Percentiles rank a stretch among this genome's conserved stretches.
These are phyloP conservation scores for Cladophialophora yegresii DNA, from an alignment of 2,329 filamentous ascomycete genomes.

Conservation along the genomic window DNA sequence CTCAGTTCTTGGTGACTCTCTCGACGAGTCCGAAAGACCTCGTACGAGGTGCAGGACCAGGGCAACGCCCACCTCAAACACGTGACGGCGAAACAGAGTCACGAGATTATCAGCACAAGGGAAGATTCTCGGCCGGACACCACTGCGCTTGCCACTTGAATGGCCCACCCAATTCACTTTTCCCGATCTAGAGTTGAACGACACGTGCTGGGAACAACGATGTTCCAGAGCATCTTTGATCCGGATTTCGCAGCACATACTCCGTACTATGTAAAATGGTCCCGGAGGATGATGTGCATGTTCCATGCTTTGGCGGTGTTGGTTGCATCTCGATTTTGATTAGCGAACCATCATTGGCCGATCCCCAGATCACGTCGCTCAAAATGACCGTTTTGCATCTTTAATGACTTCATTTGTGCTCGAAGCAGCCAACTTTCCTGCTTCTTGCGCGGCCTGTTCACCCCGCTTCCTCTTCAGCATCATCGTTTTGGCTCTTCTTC, in stretches of 20 bases:
- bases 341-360: constrained; percentile 12
- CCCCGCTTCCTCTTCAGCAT: not conserved
- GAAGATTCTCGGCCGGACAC: not conserved
- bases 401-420: constrained; percentile 18
- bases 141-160: not conserved
- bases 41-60: not conserved
- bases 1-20: not conserved
- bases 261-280: too few species aligned
- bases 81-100: not conserved
- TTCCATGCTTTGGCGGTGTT: not conserved
- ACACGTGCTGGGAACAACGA: not conserved
- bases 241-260: not conserved
- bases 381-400: not conserved
- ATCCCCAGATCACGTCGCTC: constrained; percentile 13
- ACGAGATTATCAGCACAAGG: not conserved
- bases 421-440: not conserved
- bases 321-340: not conserved
- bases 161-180: not conserved
- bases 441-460: not conserved
- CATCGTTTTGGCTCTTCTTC: not conserved
- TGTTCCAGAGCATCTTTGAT: not conserved
- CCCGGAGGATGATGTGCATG: too few species aligned
- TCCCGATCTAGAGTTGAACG: not conserved
- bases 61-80: not conserved
- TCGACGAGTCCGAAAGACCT: too few species aligned